Percentiles rank a stretch among this genome's conserved stretches.
Conservation (phyloP, 306 rosid species). For the Benincasa hispida region DNA sequence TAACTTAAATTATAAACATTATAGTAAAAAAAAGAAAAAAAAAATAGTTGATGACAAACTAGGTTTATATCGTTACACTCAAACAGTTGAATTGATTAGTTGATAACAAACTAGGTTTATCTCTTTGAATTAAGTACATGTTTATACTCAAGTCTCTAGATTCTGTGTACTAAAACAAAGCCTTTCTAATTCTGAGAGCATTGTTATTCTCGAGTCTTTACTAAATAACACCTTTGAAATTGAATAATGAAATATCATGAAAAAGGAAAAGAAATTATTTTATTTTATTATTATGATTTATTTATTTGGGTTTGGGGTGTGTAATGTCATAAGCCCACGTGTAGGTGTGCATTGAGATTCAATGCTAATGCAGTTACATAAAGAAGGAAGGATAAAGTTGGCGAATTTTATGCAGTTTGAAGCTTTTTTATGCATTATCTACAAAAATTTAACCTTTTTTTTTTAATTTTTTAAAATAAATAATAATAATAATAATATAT, state of each 20-base stretch:
- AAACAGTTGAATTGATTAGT: too few species aligned
- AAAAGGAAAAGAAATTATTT: not conserved
- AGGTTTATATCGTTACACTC: too few species aligned
- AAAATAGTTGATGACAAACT: too few species aligned
- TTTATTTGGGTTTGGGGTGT: not conserved
- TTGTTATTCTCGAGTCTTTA: not conserved
- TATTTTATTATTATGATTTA: not conserved
- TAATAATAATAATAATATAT: too few species aligned
- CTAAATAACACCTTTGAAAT: not conserved
- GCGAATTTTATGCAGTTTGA: not conserved
- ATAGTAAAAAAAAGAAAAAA: too few species aligned
- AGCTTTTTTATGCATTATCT: not conserved
- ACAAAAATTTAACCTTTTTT: not conserved
- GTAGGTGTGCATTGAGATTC: not conserved
- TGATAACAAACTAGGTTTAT: too few species aligned
- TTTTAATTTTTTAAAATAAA: too few species aligned
- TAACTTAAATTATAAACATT: too few species aligned
- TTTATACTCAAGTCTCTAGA: not conserved
- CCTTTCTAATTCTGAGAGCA: not conserved
- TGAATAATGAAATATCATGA: not conserved
- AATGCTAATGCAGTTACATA: not conserved
- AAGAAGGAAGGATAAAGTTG: not conserved
- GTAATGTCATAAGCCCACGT: not conserved
- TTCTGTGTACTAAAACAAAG: not conserved
- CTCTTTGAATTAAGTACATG: too few species aligned